Conservation (phyloP, 148 eudicot species). For the Persicaria maculosa region DNA sequence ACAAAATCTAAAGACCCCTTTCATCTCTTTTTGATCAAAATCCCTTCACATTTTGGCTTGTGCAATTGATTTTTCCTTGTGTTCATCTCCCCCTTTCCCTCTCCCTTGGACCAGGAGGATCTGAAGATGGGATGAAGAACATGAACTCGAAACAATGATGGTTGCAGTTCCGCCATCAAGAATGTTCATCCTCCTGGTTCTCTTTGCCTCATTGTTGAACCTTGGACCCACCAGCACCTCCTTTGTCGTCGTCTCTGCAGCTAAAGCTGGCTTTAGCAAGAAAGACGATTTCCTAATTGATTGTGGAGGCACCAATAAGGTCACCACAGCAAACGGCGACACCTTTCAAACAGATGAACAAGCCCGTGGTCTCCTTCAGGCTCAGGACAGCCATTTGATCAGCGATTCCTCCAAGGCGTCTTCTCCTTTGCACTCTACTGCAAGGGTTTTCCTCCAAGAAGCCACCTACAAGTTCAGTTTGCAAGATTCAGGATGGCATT, state of each 20-base stretch:
- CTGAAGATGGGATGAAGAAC: slow-evolving; percentile 12
- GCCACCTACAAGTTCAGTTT: slow-evolving; percentile 62
- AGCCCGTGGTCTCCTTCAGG: slow-evolving; percentile 28
- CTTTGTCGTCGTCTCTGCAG: neutral
- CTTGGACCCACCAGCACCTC: too few species aligned
- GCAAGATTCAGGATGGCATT: slow-evolving; percentile 77
- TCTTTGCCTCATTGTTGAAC: neutral
- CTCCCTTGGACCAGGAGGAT: slow-evolving; percentile 9
- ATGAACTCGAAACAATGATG: neutral
- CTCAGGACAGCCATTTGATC: slow-evolving; percentile 37
- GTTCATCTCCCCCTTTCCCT: too few species aligned
- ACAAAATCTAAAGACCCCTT: neutral
- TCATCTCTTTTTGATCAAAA: neutral
- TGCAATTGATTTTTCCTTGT: too few species aligned
- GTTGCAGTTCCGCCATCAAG: neutral
- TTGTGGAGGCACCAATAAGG: slow-evolving; percentile 48
- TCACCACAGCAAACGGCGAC: slow-evolving; percentile 44
- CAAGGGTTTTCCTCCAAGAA: slow-evolving; percentile 48
- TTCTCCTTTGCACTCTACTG: slow-evolving; percentile 43
- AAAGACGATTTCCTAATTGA: slow-evolving; percentile 52
- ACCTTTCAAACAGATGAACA: slow-evolving; percentile 44
- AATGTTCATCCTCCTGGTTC: neutral
- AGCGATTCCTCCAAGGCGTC: slow-evolving; percentile 33
- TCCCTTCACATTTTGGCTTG: neutral
- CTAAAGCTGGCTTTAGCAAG: slow-evolving; percentile 35